These are phyloP conservation scores for Xylariaceae sp. DNA, from an alignment of 2,329 filamentous ascomycete genomes.

Conservation along the genomic window DNA sequence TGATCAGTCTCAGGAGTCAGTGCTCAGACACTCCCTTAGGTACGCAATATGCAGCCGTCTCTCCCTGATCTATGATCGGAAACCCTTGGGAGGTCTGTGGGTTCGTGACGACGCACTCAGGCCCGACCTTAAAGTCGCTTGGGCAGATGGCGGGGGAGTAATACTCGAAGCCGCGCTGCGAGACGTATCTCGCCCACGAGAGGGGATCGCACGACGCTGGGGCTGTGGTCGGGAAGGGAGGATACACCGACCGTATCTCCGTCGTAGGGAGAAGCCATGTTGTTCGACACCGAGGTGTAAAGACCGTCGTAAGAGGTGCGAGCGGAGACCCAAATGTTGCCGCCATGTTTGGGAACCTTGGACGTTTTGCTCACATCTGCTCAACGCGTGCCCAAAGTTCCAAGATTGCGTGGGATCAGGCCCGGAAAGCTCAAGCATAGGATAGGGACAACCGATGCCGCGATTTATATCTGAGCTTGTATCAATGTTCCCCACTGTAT, in stretches of 20 bases:
- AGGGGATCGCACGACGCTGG: slow-evolving; percentile 32
- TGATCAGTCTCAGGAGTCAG: no score
- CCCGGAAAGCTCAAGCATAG: no score
- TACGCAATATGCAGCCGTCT: slow-evolving; percentile 25
- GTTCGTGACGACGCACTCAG: slow-evolving; percentile 16
- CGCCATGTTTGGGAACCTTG: slow-evolving; percentile 11
- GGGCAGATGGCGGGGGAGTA: slow-evolving; percentile 25
- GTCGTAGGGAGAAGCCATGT: slow-evolving; percentile 37
- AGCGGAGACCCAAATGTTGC: slow-evolving; percentile 22
- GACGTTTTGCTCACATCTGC: no score
- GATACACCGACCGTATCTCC: slow-evolving; percentile 35
- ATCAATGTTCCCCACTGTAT: no score
- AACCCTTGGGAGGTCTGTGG: slow-evolving; percentile 28
- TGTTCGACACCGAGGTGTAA: slow-evolving; percentile 35
- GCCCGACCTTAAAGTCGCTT: slow-evolving; percentile 20
- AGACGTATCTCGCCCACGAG: slow-evolving; percentile 32
- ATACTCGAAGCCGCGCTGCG: slow-evolving; percentile 30
- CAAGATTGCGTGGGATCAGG: no score
- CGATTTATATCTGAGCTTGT: no score
- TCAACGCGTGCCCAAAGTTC: no score
- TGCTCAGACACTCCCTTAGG: no score
- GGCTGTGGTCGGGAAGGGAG: slow-evolving; percentile 27
- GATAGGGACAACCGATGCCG: no score
- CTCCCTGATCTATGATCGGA: slow-evolving; percentile 18
- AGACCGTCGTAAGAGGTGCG: slow-evolving; percentile 37